Evolutionary conservation across 2,329 filamentous ascomycete species (phyloP).

Genomic region (Cercospora citrullina): DNA sequence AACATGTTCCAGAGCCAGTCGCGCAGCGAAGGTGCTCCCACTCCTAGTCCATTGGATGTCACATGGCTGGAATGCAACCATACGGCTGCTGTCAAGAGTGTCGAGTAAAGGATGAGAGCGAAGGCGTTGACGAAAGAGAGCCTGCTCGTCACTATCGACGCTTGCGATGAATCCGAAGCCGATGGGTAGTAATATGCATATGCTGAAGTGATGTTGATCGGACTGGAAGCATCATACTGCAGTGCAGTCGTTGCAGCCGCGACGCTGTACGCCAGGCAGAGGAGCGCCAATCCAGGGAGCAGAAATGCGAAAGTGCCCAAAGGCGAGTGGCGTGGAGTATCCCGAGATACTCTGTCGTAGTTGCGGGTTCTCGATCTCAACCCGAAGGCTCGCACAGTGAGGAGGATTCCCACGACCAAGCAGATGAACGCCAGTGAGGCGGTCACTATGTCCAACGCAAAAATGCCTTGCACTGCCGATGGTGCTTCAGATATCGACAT

Average conservation of each 20-base stretch:
- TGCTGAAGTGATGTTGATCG: neutral
- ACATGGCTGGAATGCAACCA: neutral
- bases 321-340: neutral
- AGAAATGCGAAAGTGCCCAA: neutral
- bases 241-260: neutral
- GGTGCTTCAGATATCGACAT: neutral
- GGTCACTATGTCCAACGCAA: neutral
- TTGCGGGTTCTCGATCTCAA: neutral
- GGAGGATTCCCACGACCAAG: neutral
- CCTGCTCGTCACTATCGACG: neutral
- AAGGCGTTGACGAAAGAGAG: neutral
- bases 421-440: neutral
- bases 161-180: neutral
- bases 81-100: neutral
- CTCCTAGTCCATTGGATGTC: neutral
- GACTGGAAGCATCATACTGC: neutral
- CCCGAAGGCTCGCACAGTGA: neutral
- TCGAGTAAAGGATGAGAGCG: neutral
- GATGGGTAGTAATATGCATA: neutral
- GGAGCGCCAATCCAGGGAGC: neutral
- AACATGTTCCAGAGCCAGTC: neutral
- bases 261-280: neutral
- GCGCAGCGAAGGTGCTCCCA: neutral
- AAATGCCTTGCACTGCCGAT: neutral
- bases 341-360: neutral